These are phyloP conservation scores for Mycena haematopus DNA, from an alignment of 768 basidiomycete species.

Conservation along the genomic window DNA sequence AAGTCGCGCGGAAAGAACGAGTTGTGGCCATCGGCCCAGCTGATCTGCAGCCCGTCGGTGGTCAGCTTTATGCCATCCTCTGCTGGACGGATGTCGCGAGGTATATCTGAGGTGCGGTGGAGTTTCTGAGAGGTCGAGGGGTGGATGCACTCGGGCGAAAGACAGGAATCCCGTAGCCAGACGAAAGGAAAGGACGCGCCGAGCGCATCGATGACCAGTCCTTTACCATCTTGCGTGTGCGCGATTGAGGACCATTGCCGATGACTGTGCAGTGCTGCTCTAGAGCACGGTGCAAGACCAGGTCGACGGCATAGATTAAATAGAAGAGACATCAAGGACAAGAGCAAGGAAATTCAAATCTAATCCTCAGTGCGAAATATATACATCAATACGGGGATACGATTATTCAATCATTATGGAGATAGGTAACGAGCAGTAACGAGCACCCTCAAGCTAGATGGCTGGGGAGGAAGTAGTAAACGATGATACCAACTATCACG, in stretches of 20 bases:
- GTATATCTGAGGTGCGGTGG: slow-evolving; percentile 71
- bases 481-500: slow-evolving; percentile 33
- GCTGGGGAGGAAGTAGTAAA: slow-evolving; percentile 27
- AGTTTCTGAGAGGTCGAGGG: slow-evolving; percentile 82
- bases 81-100: slow-evolving; percentile 52
- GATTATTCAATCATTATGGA: too few relatives aligned
- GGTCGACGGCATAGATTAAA: background rate
- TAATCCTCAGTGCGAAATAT: too few relatives aligned
- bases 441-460: slow-evolving; percentile 7
- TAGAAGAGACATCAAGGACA: background rate
- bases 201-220: slow-evolving; percentile 46
- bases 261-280: too few relatives aligned
- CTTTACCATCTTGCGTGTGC: slow-evolving; percentile 5
- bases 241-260: slow-evolving; percentile 21
- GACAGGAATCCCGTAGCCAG: slow-evolving; percentile 89
- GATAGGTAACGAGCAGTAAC: too few relatives aligned
- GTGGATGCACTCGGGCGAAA: slow-evolving; percentile 75
- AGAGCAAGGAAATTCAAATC: too few relatives aligned
- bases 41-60: slow-evolving; percentile 53
- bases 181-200: slow-evolving; percentile 62
- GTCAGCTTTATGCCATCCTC: slow-evolving; percentile 48
- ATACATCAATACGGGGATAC: too few relatives aligned
- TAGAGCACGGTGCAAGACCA: background rate
- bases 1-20: slow-evolving; percentile 60
- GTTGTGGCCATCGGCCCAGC: slow-evolving; percentile 66